Evolutionary conservation across 2,329 filamentous ascomycete genomes (phyloP), one percentile per base, ranked within the genome.

Genomic region (Fusarium pseudocircinatum): DNA sequence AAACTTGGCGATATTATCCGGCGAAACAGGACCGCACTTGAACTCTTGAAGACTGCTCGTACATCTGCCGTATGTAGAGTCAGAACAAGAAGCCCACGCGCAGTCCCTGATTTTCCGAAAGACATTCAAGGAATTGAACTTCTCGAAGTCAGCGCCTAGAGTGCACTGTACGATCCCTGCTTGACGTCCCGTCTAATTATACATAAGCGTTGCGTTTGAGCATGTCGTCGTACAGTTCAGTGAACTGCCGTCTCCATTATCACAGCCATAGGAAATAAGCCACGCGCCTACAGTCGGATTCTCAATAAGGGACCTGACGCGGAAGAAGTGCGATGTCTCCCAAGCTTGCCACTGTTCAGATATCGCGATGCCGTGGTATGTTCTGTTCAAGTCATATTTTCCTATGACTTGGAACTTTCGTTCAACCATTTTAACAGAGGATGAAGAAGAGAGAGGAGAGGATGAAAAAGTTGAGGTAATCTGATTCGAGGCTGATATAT

Each of bases 311-410:
- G 44, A 20, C 2, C 7, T 22, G 3, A 60, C 7, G 3, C 44
- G 50, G 3, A 50, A 37, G 16, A 67, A 67, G 10, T 67, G 62
- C 4, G 64, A 52, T 4, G 52, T 44, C 58, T 67, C 50, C 64
- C 64, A 67, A 2, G 39, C 52, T 6, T 67, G 62, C 64, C 64
- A 67, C 34, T 60, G 30, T 10, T 49, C 39, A 1, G 60, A 32
- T 14, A 66, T 65, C 7, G 14, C 14, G 0, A 43, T 42, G 0
- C 18, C 63, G 9, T 64, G 24, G 6, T 66, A 57, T 6, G 26
- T 37, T 18, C 47, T 43, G 10, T 39, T 16, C 11, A 63, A 36
- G 3, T 44, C 7, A n/a, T 47, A 57, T 2, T 37, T 26, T 7
- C 36, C 18, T 14, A 66, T 37, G 0, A 64, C 11, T 2, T 20